Conservation (phyloP, 192 early-diverging fungal genomes). For the Neocallimastix lanati region DNA sequence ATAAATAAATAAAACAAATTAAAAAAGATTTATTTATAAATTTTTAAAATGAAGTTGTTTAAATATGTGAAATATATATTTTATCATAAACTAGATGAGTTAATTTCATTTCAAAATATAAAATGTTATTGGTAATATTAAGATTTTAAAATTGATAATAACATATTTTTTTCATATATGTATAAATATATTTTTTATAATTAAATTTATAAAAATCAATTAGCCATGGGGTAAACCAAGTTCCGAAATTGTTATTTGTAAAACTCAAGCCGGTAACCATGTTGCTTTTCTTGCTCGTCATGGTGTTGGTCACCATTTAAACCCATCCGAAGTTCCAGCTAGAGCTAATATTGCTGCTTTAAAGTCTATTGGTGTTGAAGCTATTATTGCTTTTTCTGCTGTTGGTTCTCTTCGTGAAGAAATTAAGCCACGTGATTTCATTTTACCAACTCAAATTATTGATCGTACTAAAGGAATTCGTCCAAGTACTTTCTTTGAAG, state of each 20-base stretch:
- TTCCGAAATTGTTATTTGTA: slow-evolving; percentile 65
- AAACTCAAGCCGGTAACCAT: slow-evolving; percentile 49
- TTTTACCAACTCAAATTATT: slow-evolving; percentile 82
- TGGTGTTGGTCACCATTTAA: slow-evolving; percentile 63
- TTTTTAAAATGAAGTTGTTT: too few relatives aligned
- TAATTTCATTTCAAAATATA: too few relatives aligned
- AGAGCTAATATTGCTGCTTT: slow-evolving; percentile 96
- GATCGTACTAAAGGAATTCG: slow-evolving; percentile 96
- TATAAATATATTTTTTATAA: too few relatives aligned
- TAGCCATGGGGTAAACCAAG: slow-evolving; percentile 77
- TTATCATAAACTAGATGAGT: too few relatives aligned
- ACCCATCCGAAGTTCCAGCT: slow-evolving; percentile 75
- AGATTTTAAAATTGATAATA: too few relatives aligned
- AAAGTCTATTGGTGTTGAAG: slow-evolving; percentile 80
- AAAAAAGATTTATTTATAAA: too few relatives aligned
- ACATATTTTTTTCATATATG: too few relatives aligned
- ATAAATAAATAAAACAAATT: too few relatives aligned
- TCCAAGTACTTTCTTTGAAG: slow-evolving; percentile 81
- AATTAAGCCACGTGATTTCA: slow-evolving; percentile 85
- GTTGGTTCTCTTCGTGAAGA: slow-evolving; percentile 91
- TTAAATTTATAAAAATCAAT: too few relatives aligned
- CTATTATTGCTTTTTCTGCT: slow-evolving; percentile 87
- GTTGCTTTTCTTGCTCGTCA: slow-evolving; percentile 95
- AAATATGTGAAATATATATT: too few relatives aligned
- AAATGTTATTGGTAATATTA: too few relatives aligned